Base-by-base conservation (phyloP, 768 basidiomycete genomes). In the Mycena indigotica region DNA sequence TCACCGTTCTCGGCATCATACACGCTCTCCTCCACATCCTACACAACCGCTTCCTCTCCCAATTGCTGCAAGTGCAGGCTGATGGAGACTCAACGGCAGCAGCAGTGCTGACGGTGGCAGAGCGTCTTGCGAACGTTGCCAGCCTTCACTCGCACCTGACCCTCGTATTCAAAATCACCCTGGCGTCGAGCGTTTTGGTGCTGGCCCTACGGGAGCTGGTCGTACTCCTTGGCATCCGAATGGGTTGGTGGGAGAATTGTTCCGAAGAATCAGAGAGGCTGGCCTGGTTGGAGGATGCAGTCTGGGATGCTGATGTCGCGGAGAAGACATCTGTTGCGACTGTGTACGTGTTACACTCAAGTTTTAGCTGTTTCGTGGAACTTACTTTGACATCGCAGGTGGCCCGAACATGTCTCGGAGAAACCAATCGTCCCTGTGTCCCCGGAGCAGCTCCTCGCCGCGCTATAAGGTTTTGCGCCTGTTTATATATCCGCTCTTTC, bases 101-200 rank as follows among this genome's bases (percentile, higher is more conserved):
- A 8, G 32, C 8, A 35, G 32, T 17, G 32, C 32, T 35, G 32
- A 17, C 32, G 32, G 10, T 35, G 17, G 55, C 45, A 3, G 10
- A 32, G n/a, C 55, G 29, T 17, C 29, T 55, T 3, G 49, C 50
- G 1, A 48, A 35, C 21, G 55, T 61, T 13, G 39, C 52, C 4
- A 28, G 26, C 26, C 13, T 38, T 16, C 52, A 58, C n/a, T 39
- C 29, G 16, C 52, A 55, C 21, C 29, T 55, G 3, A 13, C 53
- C n/a, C n/a, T 46, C 19, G 41, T 55, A 2, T 57, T 55, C 60
- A 48, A 62, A 39, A 21, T 55, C 25, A 62, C 60, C 2, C 23
- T 62, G 21, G 53, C 56, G 21, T 62, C 56, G 28, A 54, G 28
- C 12, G 30, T 53, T 6, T 38, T 62, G 3, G 56, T 62, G 4